These are phyloP conservation scores for Lactarius hatsudake DNA, from an alignment of 768 basidiomycete species.

Conservation along the genomic window DNA sequence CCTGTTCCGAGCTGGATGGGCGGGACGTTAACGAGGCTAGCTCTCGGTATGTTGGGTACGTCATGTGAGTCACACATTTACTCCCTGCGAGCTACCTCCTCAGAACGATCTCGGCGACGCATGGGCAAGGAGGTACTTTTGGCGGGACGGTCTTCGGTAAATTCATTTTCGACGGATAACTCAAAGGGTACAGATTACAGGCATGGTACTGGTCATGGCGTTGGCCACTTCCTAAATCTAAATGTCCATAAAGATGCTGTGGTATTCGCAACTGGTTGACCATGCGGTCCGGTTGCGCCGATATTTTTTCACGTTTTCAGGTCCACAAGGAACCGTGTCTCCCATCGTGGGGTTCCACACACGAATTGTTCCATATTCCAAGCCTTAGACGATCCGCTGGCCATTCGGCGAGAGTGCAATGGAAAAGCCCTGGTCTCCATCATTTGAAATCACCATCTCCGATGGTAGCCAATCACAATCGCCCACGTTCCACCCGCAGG, in stretches of 20 bases:
- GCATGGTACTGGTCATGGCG: constrained; percentile 93
- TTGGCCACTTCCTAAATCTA: constrained; percentile 89
- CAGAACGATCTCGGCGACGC: constrained; percentile 54
- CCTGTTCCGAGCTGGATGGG: background rate
- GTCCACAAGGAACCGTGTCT: constrained; percentile 49
- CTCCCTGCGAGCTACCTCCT: background rate
- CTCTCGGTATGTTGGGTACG: constrained; percentile 42
- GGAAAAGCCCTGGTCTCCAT: no score
- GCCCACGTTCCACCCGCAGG: no score
- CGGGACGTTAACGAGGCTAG: background rate
- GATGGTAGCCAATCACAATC: no score
- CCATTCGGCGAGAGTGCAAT: no score
- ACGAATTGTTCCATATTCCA: no score
- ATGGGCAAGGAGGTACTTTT: constrained; percentile 73
- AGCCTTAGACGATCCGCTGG: no score
- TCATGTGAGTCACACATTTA: constrained; percentile 44
- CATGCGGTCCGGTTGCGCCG: background rate
- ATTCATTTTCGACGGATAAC: constrained; percentile 4
- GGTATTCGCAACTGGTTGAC: background rate
- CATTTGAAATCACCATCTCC: no score
- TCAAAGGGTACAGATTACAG: constrained; percentile 53
- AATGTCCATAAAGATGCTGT: constrained; percentile 81
- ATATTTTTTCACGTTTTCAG: constrained; percentile 29
- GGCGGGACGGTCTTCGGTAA: constrained; percentile 71
- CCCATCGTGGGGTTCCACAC: no score